Evolutionary conservation across 2,329 filamentous ascomycete species (phyloP).

Genomic region (Dryadomyces quercus-mongolicae): DNA sequence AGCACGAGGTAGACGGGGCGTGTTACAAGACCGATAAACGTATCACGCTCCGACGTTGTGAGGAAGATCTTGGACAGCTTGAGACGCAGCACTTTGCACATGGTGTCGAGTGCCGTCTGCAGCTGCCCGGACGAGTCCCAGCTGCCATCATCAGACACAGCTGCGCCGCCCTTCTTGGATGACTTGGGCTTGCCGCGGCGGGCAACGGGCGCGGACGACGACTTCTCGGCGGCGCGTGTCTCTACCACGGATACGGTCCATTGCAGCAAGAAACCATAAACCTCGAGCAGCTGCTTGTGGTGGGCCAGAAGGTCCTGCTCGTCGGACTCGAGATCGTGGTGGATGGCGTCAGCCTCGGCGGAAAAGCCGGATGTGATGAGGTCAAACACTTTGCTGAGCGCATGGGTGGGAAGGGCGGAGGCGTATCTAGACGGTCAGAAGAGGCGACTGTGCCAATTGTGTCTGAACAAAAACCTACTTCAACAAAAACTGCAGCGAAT

Average conservation of each 20-base stretch:
- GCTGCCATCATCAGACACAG: constrained; percentile 24
- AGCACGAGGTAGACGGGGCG: constrained; percentile 87
- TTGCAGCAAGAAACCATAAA: constrained; percentile 86
- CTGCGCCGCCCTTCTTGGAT: constrained; percentile 51
- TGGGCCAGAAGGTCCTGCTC: constrained; percentile 78
- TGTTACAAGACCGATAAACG: constrained; percentile 84
- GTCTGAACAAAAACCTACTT: constrained; percentile 63
- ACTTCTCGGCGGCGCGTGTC: constrained; percentile 83
- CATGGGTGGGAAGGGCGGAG: constrained; percentile 64
- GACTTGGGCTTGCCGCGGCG: constrained; percentile 64
- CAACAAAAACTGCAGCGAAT: constrained; percentile 88
- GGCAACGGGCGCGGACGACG: constrained; percentile 56
- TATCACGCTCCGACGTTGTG: constrained; percentile 92
- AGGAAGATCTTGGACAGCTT: constrained; percentile 89
- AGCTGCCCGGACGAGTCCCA: constrained; percentile 90
- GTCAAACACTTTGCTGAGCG: constrained; percentile 87
- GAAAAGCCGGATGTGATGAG: constrained; percentile 76
- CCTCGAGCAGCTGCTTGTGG: constrained; percentile 85
- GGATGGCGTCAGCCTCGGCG: constrained; percentile 72
- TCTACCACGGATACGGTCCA: constrained; percentile 96
- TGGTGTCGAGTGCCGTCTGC: constrained; percentile 77
- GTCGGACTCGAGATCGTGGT: constrained; percentile 80
- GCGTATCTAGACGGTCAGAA: constrained; percentile 50
- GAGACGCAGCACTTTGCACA: constrained; percentile 91
- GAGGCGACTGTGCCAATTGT: constrained; percentile 11